Percentiles rank a stretch among this genome's conserved stretches.
phyloP scores from a whole-genome alignment of 257 asterid species.

The Schizonepeta tenuifolia region DNA sequence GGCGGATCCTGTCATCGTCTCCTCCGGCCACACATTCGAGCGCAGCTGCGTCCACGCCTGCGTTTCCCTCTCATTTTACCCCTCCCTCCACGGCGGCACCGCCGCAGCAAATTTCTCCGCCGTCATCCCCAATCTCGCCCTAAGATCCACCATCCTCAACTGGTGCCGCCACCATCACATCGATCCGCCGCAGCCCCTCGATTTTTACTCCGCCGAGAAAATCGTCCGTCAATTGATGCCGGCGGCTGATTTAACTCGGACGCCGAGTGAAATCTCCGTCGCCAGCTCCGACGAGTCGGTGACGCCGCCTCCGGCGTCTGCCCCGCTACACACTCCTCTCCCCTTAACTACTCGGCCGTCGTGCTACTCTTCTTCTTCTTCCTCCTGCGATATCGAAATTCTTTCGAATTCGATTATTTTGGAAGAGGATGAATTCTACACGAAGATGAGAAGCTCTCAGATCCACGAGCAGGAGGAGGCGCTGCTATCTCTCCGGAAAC shows the following conservation, averaged over 20 bases:
- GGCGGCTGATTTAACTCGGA: conserved; percentile 39
- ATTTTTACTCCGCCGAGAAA: conserved; percentile 61
- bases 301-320: conserved; percentile 35
- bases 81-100: conserved; percentile 56
- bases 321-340: conserved; percentile 45
- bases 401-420: conserved; percentile 30
- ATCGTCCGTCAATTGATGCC: conserved; percentile 48
- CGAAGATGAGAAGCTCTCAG: conserved; percentile 58
- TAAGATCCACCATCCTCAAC: conserved; percentile 68
- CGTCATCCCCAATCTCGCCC: conserved; percentile 84
- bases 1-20: conserved; percentile 90
- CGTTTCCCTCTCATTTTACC: conserved; percentile 63
- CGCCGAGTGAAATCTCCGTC: conserved; percentile 45
- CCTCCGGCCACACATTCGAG: conserved; percentile 93
- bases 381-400: conserved; percentile 61
- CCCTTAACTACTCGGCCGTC: conserved; percentile 55
- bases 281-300: conserved; percentile 67
- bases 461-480: conserved; percentile 84
- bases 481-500: conserved; percentile 54
- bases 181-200: conserved; percentile 64
- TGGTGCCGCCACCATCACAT: conserved; percentile 61
- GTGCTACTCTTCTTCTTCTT: conserved; percentile 63
- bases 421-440: conserved; percentile 61
- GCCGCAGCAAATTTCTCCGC: conserved; percentile 59
- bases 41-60: conserved; percentile 77